These are phyloP conservation scores for Aureobasidium sp. DNA, from an alignment of 2,329 filamentous ascomycete genomes.

Conservation along the genomic window DNA sequence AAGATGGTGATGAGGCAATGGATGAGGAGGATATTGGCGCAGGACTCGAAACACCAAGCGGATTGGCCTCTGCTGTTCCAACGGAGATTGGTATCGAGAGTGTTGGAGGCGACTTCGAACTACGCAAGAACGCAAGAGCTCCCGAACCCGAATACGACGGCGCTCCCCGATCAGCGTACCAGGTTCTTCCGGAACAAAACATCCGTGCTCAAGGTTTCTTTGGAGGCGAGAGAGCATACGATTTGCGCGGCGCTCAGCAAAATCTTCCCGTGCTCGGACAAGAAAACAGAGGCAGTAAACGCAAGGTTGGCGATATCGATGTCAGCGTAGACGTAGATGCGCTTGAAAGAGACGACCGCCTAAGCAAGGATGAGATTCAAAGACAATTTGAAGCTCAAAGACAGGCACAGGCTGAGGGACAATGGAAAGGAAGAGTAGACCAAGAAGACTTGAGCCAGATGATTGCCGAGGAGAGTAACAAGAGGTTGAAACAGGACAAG, in stretches of 20 bases:
- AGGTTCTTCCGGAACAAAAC: slow-evolving; percentile 81
- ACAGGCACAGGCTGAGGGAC: slow-evolving; percentile 48
- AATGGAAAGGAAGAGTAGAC: slow-evolving; percentile 65
- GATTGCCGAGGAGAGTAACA: slow-evolving; percentile 88
- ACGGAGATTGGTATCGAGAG: slow-evolving; percentile 73
- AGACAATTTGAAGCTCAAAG: slow-evolving; percentile 68
- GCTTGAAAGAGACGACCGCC: slow-evolving; percentile 62
- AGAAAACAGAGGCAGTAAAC: slow-evolving; percentile 71
- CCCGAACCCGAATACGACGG: slow-evolving; percentile 78
- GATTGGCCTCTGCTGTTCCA: slow-evolving; percentile 70
- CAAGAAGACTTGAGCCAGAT: slow-evolving; percentile 92
- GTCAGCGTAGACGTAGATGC: slow-evolving; percentile 83
- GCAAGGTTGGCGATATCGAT: slow-evolving; percentile 88
- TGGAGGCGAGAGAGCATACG: slow-evolving; percentile 87
- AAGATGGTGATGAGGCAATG: slow-evolving; percentile 70
- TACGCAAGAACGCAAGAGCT: slow-evolving; percentile 77
- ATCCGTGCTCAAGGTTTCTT: slow-evolving; percentile 88
- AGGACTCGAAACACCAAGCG: slow-evolving; percentile 67
- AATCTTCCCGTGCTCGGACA: slow-evolving; percentile 67
- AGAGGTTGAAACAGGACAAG: slow-evolving; percentile 80
- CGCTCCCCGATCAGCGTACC: slow-evolving; percentile 62
- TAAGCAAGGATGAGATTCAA: slow-evolving; percentile 77
- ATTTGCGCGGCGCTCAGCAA: slow-evolving; percentile 52
- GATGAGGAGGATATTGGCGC: slow-evolving; percentile 57
- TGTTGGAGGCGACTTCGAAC: slow-evolving; percentile 78